Base-by-base conservation (phyloP, 164 flowering plant species). In the Stephania yunnanensis region DNA sequence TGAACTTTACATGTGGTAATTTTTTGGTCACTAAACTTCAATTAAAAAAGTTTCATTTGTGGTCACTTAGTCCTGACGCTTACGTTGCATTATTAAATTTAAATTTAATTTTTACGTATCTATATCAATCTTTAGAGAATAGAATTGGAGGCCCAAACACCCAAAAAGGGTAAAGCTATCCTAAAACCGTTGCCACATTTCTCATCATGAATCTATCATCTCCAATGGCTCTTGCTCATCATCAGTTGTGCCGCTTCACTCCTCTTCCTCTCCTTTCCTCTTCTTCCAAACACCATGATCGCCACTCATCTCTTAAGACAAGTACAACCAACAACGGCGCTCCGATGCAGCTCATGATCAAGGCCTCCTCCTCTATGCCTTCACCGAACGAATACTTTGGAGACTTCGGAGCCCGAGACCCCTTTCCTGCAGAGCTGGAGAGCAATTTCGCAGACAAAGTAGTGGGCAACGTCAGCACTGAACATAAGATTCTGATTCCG, bases 331-430 rank as follows among this genome's bases (percentile, higher is more conserved):
- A 2, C 42, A 36, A 36, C 42, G 4, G 42, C 2, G 42, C 42
- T 36, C 3, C 42, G 42, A 36, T 0, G 42, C 2, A 36, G 42
- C 42, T 36, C 42, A 36, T 36, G 3, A 36, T 36, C 42, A 36
- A 36, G 42, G 42, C 42, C 42, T 36, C 42, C 42, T 36, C 42
- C 42, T 15, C 11, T 67, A 36, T 22, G 7, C 80, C 79, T 42
- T 1, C 17, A 22, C 72, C 76, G 1, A 61, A 52, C 5, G 92
- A 90, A 66, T 6, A 80, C 17, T 69, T 91, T 74, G 97, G 95
- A 3, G 99, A 93, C 73, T 92, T 93, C 72, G 98, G 99, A 0
- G 97, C 93, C 0, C 86, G 99, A 78, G 99, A 95, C 83, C 97
- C 99, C 0, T 93, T 90, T 53, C 94, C 97, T 0, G 93, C 85